Evolutionary conservation across 305 asterid genomes (phyloP).

Genomic region (Fraxinus velutina): DNA sequence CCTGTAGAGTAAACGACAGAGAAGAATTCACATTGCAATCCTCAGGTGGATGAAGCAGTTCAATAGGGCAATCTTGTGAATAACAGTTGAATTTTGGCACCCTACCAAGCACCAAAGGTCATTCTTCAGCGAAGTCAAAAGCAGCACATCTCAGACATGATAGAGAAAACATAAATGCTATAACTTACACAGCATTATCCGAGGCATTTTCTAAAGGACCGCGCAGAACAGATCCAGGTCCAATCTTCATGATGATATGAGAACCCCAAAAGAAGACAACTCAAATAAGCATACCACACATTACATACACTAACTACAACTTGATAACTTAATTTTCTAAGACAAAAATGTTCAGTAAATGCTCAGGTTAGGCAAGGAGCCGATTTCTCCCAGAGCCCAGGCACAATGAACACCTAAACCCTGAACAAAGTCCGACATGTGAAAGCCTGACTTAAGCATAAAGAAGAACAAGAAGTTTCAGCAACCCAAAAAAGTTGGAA

Average conservation of each 20-base stretch:
- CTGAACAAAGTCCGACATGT: background rate
- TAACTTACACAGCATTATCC: conserved; percentile 76
- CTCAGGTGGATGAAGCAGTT: conserved; percentile 94
- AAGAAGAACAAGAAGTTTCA: background rate
- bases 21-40: conserved; percentile 99
- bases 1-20: conserved; percentile 95
- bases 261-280: conserved; percentile 17
- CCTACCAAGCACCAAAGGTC: conserved; percentile 42
- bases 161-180: conserved; percentile 19
- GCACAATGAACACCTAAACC: conserved; percentile 9
- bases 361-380: background rate
- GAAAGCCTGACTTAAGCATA: background rate
- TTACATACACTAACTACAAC: conserved; percentile 2
- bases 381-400: background rate
- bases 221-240: conserved; percentile 87
- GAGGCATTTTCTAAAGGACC: conserved; percentile 81
- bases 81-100: conserved; percentile 73
- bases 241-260: conserved; percentile 57
- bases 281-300: conserved; percentile 11
- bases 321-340: background rate
- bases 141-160: background rate
- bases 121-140: conserved; percentile 19
- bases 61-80: conserved; percentile 68
- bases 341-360: conserved; percentile 3
- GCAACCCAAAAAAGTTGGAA: background rate